Evolutionary conservation across 257 asterid species (phyloP), one percentile per base, ranked within the genome.

Genomic region (Paraleonurus japonicus): DNA sequence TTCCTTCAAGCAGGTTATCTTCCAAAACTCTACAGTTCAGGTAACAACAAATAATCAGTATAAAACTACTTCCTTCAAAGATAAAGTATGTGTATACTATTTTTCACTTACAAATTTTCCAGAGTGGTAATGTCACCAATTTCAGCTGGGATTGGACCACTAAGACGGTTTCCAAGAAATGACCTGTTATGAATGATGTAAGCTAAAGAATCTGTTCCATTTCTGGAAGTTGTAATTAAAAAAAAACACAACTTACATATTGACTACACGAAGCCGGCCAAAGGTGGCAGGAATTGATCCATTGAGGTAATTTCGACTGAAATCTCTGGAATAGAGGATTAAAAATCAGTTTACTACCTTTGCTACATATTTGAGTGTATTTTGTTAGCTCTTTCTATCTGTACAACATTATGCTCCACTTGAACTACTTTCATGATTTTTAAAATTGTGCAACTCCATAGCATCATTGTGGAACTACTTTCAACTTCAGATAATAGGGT

Each of bases 1-100:
- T 83, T 82, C 99, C 99, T 76, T 69, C 92, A 5, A 94, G 91
- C 78, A 78, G 79, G 83, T 91, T 94, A 76, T 84, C 86, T 77
- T 91, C 97, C 96, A 94, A 70, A 20, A 82, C 66, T 76, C 99
- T 94, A 28, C 45, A 64, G 47, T 61, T 45, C 61, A 76, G 55
- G 53, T 69, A 80, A 62, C 61, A 65, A 76, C 17, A 62, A 45
- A 61, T n/a, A 70, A 26, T 79, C 41, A 80, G 76, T 73, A 72
- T 4, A 48, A 6, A 64, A 16, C 26, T 54, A 55, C 41, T 37
- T 72, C 27, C 68, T 73, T 39, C 64, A 4, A n/a, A 60, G 33
- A 23, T 43, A 62, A 57, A 68, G 67, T 55, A 58, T 37, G 63
- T 65, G 43, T 35, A 23, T 32, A 26, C 35, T 61, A 24, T 50